Evolutionary conservation across 148 eudicot genomes (phyloP), one percentile per base, ranked within the genome.

Genomic region (Polygonum maritimum): DNA sequence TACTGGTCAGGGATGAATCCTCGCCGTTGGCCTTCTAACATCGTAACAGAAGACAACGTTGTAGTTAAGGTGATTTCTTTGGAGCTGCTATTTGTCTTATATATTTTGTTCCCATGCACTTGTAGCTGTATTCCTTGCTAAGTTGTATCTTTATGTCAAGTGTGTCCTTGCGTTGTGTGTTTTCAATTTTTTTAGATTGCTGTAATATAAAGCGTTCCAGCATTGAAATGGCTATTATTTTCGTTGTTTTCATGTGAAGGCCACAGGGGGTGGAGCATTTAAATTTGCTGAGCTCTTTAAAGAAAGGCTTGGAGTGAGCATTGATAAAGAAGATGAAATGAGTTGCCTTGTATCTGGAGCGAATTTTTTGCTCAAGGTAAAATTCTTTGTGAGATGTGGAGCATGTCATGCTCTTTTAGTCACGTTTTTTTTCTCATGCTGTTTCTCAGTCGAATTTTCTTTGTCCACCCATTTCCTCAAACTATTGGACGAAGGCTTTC

Each of bases 241-340:
- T 80, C 63, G 65, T 79, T 52, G 75, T 63, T 33, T 85, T 82
- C 84, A 75, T 79, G 86, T 75, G 82, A 86, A 94, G 98, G 98
- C 97, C 74, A 94, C 98, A 81, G 98, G 98, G 80, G 98, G 98
- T 73, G 98, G 98, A 85, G 98, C 98, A 74, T 86, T 81, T 86
- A 94, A 90, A 78, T 94, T 85, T 84, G 85, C 97, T 22, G 98
- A 94, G 77, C 91, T 94, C 74, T 94, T 94, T 75, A 94, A 94
- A 86, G 98, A 94, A 77, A 86, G 84, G 83, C 98, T 94, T 80
- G 98, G 98, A 63, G 92, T 94, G 73, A 90, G 93, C 71, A 90
- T 94, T 80, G 98, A 94, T 73, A 94, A 94, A 84, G 98, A 94
- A 84, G 98, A 94, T 77, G 98, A 94, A 86, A 92, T 92, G 98